phyloP scores from a whole-genome alignment of 139 green algal genomes.

The Desmodesmus armatus region DNA sequence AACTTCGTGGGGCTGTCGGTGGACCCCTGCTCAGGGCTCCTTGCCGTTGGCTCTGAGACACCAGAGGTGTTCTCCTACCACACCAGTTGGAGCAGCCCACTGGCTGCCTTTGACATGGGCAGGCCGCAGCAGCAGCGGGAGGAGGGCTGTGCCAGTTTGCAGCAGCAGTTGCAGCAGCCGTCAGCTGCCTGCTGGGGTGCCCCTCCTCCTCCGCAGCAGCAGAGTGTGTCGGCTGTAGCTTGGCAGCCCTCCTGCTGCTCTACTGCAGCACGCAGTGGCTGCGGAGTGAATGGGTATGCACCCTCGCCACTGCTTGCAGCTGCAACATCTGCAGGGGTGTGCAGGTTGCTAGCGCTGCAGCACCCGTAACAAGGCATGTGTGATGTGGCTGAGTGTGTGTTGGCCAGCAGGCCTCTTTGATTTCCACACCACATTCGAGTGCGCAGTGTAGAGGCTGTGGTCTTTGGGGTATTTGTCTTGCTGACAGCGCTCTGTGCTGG shows the following conservation, averaged over 20 bases:
- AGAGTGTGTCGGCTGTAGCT: conserved; percentile 49
- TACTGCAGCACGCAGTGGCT: background rate
- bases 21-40: conserved; percentile 72
- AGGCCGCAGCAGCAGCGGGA: background rate
- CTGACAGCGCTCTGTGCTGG: too few species aligned
- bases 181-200: background rate
- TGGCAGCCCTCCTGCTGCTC: conserved; percentile 38
- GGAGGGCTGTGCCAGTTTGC: conserved; percentile 13
- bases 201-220: background rate
- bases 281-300: background rate
- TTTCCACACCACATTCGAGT: too few species aligned
- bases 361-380: background rate
- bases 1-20: conserved; percentile 96
- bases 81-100: conserved; percentile 48
- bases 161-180: conserved; percentile 13
- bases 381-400: background rate
- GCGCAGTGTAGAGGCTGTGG: too few species aligned
- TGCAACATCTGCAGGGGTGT: conserved; percentile 20
- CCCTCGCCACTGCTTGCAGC: conserved; percentile 47
- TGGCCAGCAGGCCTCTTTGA: too few species aligned
- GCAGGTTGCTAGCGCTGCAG: conserved; percentile 22
- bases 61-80: conserved; percentile 53
- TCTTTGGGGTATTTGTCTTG: too few species aligned
- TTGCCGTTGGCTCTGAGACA: conserved; percentile 89
- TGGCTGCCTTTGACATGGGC: conserved; percentile 37